phyloP scores from a whole-genome alignment of 805 yeast species.

The Pichia thaimueangensis region DNA sequence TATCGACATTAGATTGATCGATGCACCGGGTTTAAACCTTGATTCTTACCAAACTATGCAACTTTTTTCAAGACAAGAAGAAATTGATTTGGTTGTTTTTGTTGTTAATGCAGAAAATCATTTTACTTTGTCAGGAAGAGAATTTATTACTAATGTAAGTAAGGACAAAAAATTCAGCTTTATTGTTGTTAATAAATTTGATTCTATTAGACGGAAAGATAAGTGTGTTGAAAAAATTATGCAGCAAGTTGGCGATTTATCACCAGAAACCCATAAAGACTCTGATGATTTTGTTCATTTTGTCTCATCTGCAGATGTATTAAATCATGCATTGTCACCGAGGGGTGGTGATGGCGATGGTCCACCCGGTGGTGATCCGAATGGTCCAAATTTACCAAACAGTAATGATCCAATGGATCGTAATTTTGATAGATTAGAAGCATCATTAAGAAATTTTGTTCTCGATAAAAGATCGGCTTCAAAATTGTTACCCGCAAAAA shows the following conservation, averaged over 20 bases:
- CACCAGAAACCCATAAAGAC: constrained; percentile 88
- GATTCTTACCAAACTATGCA: constrained; percentile 93
- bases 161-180: constrained; percentile 87
- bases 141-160: constrained; percentile 85
- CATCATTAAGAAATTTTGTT: constrained; percentile 76
- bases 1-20: constrained; percentile 86
- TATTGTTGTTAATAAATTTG: constrained; percentile 90
- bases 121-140: constrained; percentile 89
- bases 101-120: constrained; percentile 96
- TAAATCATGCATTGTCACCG: constrained; percentile 29
- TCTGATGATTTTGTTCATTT: constrained; percentile 91
- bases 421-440: constrained; percentile 78
- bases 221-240: constrained; percentile 72
- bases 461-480: constrained; percentile 85
- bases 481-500: constrained; percentile 87
- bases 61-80: constrained; percentile 93
- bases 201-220: constrained; percentile 72
- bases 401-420: constrained; percentile 33
- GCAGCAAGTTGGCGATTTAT: constrained; percentile 75
- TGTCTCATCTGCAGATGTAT: constrained; percentile 58
- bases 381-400: constrained; percentile 13
- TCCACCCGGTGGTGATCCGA: constrained; percentile 15
- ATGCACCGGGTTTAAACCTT: constrained; percentile 94
- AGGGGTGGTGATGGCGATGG: constrained; percentile 19
- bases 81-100: constrained; percentile 91